A percentile compares a stretch with the other conserved stretches of the same genome.
Conservation (phyloP, 768 basidiomycete species). For the Pluteus cervinus region DNA sequence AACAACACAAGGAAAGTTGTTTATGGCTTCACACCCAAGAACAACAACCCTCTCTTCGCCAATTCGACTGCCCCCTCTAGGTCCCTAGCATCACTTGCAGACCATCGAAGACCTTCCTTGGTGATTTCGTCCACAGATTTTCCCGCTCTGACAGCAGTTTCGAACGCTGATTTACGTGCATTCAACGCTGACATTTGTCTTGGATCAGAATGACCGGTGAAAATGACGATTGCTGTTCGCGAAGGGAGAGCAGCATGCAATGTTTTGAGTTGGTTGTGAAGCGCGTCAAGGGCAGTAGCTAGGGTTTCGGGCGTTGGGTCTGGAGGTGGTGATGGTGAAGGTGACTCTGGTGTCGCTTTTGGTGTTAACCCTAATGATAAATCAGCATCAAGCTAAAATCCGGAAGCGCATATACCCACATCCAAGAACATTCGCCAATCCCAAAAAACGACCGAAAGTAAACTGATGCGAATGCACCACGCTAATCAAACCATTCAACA, state of each 20-base stretch:
- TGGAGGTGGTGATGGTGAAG: slow-evolving; percentile 18
- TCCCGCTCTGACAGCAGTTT: slow-evolving; percentile 51
- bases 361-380: slow-evolving; percentile 52
- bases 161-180: slow-evolving; percentile 66
- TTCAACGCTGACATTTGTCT: slow-evolving; percentile 71
- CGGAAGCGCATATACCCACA: slow-evolving; percentile 47
- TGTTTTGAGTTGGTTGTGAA: slow-evolving; percentile 55
- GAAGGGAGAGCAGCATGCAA: slow-evolving; percentile 69
- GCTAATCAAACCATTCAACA: slow-evolving; percentile 62
- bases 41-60: slow-evolving; percentile 78
- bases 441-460: slow-evolving; percentile 79
- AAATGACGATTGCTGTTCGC: slow-evolving; percentile 76
- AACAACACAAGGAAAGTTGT: neutral
- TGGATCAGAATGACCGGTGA: slow-evolving; percentile 89
- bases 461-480: slow-evolving; percentile 67
- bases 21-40: slow-evolving; percentile 56
- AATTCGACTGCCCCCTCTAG: slow-evolving; percentile 77
- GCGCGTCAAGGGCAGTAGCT: slow-evolving; percentile 30
- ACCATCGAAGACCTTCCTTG: slow-evolving; percentile 57
- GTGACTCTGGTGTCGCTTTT: slow-evolving; percentile 36
- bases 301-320: slow-evolving; percentile 30
- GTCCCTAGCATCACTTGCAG: slow-evolving; percentile 64
- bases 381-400: too few species aligned
- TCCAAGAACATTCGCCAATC: slow-evolving; percentile 70
- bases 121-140: slow-evolving; percentile 49